Conservation (phyloP, 2,329 filamentous ascomycete species). For the Aspergillus sp. region DNA sequence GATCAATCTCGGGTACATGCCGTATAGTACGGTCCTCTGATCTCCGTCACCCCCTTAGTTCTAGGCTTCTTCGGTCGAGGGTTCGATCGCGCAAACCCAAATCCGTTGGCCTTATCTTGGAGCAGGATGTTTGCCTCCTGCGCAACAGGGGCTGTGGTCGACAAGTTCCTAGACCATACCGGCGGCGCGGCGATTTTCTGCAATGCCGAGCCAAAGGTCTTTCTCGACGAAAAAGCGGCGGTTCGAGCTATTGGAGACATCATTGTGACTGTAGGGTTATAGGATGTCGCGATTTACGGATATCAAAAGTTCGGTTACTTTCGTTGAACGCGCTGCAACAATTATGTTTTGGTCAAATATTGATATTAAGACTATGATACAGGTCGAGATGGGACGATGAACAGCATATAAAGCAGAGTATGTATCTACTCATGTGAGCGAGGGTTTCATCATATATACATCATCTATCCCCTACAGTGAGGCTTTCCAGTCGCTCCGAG, state of each 20-base stretch:
- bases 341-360: background rate
- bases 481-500: background rate
- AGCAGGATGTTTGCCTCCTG: slow-evolving; percentile 40
- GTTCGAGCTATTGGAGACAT: slow-evolving; percentile 3
- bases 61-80: slow-evolving; percentile 51
- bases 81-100: slow-evolving; percentile 54
- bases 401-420: too few relatives aligned
- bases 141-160: slow-evolving; percentile 17
- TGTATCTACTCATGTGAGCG: background rate
- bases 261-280: slow-evolving; percentile 7
- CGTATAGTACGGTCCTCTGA: slow-evolving; percentile 57
- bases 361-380: background rate
- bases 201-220: slow-evolving; percentile 7
- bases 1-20: slow-evolving; percentile 24
- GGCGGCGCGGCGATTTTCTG: slow-evolving; percentile 10
- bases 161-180: slow-evolving; percentile 17
- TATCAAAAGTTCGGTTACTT: background rate
- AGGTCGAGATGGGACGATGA: too few relatives aligned
- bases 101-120: slow-evolving; percentile 50
- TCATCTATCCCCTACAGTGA: background rate
- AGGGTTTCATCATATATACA: background rate
- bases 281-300: background rate
- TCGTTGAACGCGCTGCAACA: background rate
- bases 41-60: slow-evolving; percentile 54
- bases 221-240: slow-evolving; percentile 6